A percentile compares a stretch with the other conserved stretches of the same genome.
Evolutionary conservation across 106 monocot genomes (phyloP).

Genomic region (Posidonia australis): DNA sequence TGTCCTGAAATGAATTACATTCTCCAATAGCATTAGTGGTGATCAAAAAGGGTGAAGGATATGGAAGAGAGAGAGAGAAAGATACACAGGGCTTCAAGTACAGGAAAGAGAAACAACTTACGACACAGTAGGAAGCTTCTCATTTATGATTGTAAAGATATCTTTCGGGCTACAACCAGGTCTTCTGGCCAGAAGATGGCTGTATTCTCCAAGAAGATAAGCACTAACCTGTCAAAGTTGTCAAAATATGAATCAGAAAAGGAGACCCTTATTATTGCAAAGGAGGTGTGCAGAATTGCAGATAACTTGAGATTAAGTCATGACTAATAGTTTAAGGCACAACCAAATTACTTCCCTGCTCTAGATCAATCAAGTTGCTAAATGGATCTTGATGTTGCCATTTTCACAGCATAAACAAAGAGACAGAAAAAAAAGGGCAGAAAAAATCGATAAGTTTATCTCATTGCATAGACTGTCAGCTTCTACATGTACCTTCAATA

Average conservation of each 20-base stretch:
- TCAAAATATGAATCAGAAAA: slow-evolving; percentile 1
- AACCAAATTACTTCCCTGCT: no score
- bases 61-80: neutral
- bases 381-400: no score
- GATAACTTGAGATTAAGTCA: no score
- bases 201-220: slow-evolving; percentile 94
- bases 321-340: no score
- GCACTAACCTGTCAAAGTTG: slow-evolving; percentile 69
- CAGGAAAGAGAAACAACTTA: slow-evolving; percentile 27
- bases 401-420: no score
- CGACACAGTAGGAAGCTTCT: slow-evolving; percentile 94
- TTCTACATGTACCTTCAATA: no score
- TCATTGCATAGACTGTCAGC: no score
- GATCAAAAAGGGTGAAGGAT: neutral
- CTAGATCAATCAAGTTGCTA: no score
- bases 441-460: no score
- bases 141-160: slow-evolving; percentile 75
- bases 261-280: neutral
- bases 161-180: slow-evolving; percentile 94
- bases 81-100: neutral
- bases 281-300: no score
- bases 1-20: slow-evolving; percentile 32
- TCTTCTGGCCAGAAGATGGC: slow-evolving; percentile 89
- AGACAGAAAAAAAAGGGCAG: no score
- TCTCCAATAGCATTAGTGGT: neutral